Evolutionary conservation across 495 filamentous ascomycete genomes (phyloP).

Genomic region (Cercophora sp.): DNA sequence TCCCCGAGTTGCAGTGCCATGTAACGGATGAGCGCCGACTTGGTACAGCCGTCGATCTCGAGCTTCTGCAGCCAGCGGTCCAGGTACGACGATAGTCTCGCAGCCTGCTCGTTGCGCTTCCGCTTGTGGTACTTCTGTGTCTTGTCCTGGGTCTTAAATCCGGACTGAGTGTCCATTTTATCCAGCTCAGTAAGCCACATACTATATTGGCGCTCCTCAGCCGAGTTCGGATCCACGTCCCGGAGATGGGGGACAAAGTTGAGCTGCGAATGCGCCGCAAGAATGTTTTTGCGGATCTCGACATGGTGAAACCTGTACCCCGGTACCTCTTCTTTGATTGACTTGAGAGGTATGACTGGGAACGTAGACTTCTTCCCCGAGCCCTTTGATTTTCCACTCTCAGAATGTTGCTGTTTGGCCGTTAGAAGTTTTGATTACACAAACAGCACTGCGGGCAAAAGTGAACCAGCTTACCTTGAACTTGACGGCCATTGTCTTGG

Average conservation of each 20-base stretch:
- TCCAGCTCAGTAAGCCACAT: conserved; percentile 47
- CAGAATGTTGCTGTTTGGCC: conserved; percentile 23
- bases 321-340: conserved; percentile 37
- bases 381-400: conserved; percentile 35
- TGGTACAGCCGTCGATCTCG: conserved; percentile 39
- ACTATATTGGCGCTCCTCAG: conserved; percentile 39
- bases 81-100: conserved; percentile 39
- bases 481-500: conserved; percentile 31
- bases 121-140: conserved; percentile 36
- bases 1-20: conserved; percentile 36
- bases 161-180: conserved; percentile 45
- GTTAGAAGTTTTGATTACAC: conserved; percentile 4
- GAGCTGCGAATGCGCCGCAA: conserved; percentile 46
- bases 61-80: conserved; percentile 42
- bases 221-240: conserved; percentile 40
- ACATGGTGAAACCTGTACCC: conserved; percentile 46
- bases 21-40: conserved; percentile 40
- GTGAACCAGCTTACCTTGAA: conserved; percentile 36
- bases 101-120: conserved; percentile 40
- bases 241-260: conserved; percentile 46
- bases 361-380: conserved; percentile 27
- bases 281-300: conserved; percentile 48
- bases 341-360: conserved; percentile 37
- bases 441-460: too few species aligned
- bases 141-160: conserved; percentile 41